Evolutionary conservation across 495 filamentous ascomycete species (phyloP).

Genomic region (Podospora australis): DNA sequence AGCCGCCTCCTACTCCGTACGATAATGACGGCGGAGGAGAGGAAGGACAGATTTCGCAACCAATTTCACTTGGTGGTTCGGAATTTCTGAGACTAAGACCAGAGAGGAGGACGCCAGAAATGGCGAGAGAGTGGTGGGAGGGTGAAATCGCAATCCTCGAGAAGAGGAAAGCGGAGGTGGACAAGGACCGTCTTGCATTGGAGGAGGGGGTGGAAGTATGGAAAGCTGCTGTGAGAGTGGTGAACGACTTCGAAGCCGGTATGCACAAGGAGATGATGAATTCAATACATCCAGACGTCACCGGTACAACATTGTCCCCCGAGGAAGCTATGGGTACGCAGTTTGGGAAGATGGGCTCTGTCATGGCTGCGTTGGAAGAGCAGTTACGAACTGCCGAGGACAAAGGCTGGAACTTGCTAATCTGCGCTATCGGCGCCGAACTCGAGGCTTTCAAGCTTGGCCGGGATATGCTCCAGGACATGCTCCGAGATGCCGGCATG

Average conservation of each 20-base stretch:
- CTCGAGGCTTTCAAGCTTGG: constrained; percentile 75
- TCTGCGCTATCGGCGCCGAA: constrained; percentile 85
- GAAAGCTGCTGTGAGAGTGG: constrained; percentile 59
- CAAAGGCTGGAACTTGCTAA: constrained; percentile 76
- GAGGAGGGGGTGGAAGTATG: constrained; percentile 78
- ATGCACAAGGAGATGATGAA: constrained; percentile 10
- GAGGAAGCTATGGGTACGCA: constrained; percentile 39
- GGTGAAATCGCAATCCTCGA: constrained; percentile 54
- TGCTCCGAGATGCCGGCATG: constrained; percentile 27
- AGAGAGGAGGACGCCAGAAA: constrained; percentile 64
- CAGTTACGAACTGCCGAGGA: constrained; percentile 54
- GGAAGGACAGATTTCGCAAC: too few species aligned
- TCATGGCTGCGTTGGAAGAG: constrained; percentile 53
- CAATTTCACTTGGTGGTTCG: constrained; percentile 27
- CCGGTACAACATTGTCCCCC: too few species aligned
- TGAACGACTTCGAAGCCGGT: constrained; percentile 59
- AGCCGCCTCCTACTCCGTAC: background rate
- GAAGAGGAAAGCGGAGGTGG: constrained; percentile 52
- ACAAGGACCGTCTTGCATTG: constrained; percentile 67
- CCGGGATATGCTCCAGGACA: constrained; percentile 53
- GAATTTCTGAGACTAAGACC: constrained; percentile 54
- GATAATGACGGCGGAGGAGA: constrained; percentile 13
- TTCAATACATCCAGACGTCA: too few species aligned
- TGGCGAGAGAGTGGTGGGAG: constrained; percentile 73
- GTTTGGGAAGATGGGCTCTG: constrained; percentile 49